Percentiles rank a stretch among this genome's conserved stretches.
Conservation (phyloP, 192 early-diverging fungal species). For the Bifiguratus adelaidae region DNA sequence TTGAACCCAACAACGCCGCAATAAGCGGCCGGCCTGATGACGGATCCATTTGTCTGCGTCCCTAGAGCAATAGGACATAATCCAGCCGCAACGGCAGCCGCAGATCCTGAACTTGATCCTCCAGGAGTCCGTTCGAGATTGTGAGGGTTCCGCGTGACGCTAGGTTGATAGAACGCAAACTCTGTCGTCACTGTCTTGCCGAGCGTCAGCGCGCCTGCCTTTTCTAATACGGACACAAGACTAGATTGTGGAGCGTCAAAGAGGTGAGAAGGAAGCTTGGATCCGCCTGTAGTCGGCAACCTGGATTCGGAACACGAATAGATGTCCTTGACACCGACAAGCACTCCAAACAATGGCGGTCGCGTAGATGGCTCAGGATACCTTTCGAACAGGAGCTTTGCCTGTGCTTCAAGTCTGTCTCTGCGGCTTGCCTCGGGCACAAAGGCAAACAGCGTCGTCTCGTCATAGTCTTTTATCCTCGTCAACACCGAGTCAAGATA, state of each 20-base stretch:
- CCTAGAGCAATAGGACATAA: conserved; percentile 26
- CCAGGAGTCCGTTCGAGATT: conserved; percentile 6
- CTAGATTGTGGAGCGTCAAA: neutral
- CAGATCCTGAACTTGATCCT: conserved; percentile 14
- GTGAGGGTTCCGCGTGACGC: conserved; percentile 7
- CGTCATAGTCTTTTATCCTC: neutral
- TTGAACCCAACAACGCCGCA: conserved; percentile 50
- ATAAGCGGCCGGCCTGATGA: conserved; percentile 43
- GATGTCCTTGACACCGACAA: neutral
- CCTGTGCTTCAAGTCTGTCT: neutral
- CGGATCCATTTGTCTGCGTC: conserved; percentile 46
- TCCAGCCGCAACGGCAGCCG: conserved; percentile 6
- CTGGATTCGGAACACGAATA: neutral
- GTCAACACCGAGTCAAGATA: too few species aligned
- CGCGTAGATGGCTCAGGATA: neutral
- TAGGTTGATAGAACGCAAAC: neutral
- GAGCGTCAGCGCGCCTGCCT: neutral
- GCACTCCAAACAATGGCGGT: neutral
- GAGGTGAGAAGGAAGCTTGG: neutral
- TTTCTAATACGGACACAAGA: neutral
- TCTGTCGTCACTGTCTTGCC: conserved; percentile 6
- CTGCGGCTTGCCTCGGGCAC: neutral
- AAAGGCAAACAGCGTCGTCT: neutral
- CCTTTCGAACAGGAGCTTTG: neutral
- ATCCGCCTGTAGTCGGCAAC: neutral